A percentile compares a stretch with the other conserved stretches of the same genome.
Conservation (phyloP, 2,329 filamentous ascomycete species). For the Hypomyces rosellus region DNA sequence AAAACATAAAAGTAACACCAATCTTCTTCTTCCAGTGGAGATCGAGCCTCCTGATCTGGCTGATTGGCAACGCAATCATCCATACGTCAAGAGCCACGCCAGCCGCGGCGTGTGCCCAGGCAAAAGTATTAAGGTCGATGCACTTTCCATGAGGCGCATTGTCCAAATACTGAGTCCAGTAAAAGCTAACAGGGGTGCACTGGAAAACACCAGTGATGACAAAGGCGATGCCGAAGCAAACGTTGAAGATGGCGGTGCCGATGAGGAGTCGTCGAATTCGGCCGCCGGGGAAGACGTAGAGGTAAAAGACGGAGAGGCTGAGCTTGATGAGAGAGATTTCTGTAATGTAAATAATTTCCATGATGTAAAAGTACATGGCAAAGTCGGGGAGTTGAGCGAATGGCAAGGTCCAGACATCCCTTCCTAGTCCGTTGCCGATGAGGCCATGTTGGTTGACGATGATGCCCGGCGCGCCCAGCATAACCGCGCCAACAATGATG, state of each 20-base stretch:
- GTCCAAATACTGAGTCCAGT: conserved; percentile 38
- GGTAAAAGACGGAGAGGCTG: conserved; percentile 37
- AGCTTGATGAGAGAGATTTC: conserved; percentile 34
- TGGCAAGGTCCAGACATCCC: conserved; percentile 28
- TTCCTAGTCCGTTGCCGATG: conserved; percentile 23
- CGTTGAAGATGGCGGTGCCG: conserved; percentile 26
- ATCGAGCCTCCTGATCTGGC: conserved; percentile 28
- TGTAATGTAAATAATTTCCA: conserved; percentile 33
- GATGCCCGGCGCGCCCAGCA: conserved; percentile 16
- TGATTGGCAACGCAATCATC: conserved; percentile 37
- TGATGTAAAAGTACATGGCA: conserved; percentile 24
- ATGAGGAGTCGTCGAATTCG: conserved; percentile 26
- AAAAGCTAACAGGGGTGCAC: conserved; percentile 33
- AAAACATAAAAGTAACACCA: conserved; percentile 37
- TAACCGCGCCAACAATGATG: conserved; percentile 18
- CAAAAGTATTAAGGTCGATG: conserved; percentile 32
- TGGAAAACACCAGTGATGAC: conserved; percentile 29
- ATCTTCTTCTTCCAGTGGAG: conserved; percentile 37
- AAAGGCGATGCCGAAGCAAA: conserved; percentile 25
- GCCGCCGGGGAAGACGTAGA: conserved; percentile 32
- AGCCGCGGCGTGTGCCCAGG: conserved; percentile 36
- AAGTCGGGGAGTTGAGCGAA: conserved; percentile 19
- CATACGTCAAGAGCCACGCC: conserved; percentile 37
- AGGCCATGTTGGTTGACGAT: conserved; percentile 20
- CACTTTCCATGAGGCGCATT: conserved; percentile 32